phyloP scores from a whole-genome alignment of 345 rosid species.

The Camelina neglecta region DNA sequence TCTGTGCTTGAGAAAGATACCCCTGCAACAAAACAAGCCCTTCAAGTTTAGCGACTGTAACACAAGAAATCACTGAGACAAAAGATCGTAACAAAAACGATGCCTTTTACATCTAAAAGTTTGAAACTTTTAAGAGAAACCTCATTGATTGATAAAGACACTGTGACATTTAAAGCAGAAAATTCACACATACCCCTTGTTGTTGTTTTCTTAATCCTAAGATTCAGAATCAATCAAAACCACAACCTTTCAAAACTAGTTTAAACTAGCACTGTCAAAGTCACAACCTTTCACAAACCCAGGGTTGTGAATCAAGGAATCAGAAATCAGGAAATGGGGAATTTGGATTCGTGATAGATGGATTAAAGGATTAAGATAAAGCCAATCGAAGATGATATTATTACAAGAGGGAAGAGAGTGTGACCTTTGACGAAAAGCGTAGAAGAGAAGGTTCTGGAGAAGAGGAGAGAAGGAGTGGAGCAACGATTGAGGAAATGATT shows the following conservation, averaged over 20 bases:
- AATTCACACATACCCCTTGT: slow-evolving; percentile 1
- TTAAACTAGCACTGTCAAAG: too few relatives aligned
- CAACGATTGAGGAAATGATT: slow-evolving; percentile 25
- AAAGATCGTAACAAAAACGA: background rate
- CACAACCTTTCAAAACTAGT: too few relatives aligned
- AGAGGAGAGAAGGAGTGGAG: slow-evolving; percentile 23
- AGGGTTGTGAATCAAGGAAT: background rate
- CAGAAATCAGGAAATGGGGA: slow-evolving; percentile 11
- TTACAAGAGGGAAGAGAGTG: background rate
- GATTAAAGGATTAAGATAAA: slow-evolving; percentile 14
- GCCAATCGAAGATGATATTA: background rate
- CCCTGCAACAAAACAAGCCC: slow-evolving; percentile 39
- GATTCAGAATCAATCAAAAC: background rate
- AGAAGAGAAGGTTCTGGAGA: slow-evolving; percentile 42
- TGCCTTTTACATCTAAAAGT: slow-evolving; percentile 12
- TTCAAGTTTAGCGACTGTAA: background rate
- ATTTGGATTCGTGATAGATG: background rate
- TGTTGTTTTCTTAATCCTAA: background rate
- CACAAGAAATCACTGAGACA: background rate
- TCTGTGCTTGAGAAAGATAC: slow-evolving; percentile 59
- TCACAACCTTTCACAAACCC: background rate
- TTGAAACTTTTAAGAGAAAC: background rate
- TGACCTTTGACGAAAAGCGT: slow-evolving; percentile 44
- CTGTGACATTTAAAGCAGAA: background rate
- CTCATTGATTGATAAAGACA: background rate